Conservation (phyloP, 352 stramenopile genomes). For the Pythium dissotocum region DNA sequence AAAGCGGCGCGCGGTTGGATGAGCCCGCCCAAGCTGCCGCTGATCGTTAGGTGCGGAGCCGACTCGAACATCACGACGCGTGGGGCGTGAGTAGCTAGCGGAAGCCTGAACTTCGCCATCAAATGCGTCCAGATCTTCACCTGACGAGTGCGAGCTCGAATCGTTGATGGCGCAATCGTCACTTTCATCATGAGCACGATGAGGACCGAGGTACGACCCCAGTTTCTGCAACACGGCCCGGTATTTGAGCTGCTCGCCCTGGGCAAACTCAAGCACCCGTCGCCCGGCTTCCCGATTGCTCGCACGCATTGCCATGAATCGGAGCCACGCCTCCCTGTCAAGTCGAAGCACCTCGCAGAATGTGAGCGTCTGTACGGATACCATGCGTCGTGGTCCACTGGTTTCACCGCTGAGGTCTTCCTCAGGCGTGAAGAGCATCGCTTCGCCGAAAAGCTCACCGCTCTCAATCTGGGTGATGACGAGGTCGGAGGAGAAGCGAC, state of each 20-base stretch:
- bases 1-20: neutral
- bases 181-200: neutral
- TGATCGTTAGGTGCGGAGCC: constrained; percentile 6
- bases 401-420: neutral
- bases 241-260: constrained; percentile 24
- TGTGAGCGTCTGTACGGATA: constrained; percentile 25
- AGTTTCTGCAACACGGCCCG: constrained; percentile 23
- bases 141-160: constrained; percentile 2
- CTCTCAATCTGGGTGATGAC: constrained; percentile 22
- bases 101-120: neutral
- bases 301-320: constrained; percentile 20
- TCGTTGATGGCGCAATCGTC: neutral
- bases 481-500: constrained; percentile 15
- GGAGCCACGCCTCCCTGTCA: constrained; percentile 22
- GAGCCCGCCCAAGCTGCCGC: neutral
- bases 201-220: constrained; percentile 12
- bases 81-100: neutral
- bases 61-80: neutral
- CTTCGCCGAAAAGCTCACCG: constrained; percentile 32
- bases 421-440: constrained; percentile 29
- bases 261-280: constrained; percentile 19
- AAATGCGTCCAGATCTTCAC: constrained; percentile 12
- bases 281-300: constrained; percentile 18
- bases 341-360: constrained; percentile 31
- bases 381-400: constrained; percentile 17